phyloP scores from a whole-genome alignment of 345 rosid species.

The Barbarea vulgaris region DNA sequence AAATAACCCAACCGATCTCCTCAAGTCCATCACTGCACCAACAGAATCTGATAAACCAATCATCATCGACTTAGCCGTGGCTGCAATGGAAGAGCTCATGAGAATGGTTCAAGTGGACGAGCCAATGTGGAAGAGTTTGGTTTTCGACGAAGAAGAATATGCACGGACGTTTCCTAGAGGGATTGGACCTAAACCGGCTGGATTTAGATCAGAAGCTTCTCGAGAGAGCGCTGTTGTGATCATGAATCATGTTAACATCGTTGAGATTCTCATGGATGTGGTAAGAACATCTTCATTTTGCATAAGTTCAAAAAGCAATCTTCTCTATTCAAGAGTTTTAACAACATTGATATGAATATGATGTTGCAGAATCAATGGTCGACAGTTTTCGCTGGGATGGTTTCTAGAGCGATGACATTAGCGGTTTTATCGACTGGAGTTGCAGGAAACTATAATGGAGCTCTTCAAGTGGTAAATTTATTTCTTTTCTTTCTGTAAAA shows the following conservation, averaged over 20 bases:
- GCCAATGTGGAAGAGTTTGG: constrained; percentile 60
- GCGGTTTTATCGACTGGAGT: constrained; percentile 88
- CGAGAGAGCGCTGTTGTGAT: constrained; percentile 76
- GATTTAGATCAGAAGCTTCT: constrained; percentile 78
- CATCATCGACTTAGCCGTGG: constrained; percentile 83
- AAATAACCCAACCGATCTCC: constrained; percentile 62
- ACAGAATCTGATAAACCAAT: constrained; percentile 78
- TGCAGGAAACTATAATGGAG: constrained; percentile 89
- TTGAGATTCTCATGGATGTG: constrained; percentile 93
- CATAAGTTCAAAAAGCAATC: not conserved
- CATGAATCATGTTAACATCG: constrained; percentile 84
- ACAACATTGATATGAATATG: not conserved
- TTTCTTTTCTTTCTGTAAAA: not conserved
- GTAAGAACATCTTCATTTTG: constrained; percentile 36
- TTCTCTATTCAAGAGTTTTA: not conserved
- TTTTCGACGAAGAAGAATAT: constrained; percentile 76
- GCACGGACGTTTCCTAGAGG: constrained; percentile 69
- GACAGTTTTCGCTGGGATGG: constrained; percentile 73
- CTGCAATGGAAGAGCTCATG: constrained; percentile 90
- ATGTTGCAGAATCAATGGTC: constrained; percentile 79
- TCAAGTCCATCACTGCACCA: constrained; percentile 61
- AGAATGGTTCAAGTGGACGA: constrained; percentile 88
- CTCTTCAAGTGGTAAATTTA: constrained; percentile 75
- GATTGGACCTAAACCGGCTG: constrained; percentile 70
- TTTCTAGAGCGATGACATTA: constrained; percentile 75